Base-by-base conservation (phyloP, 371 early-diverging fungal species). In the Blakeslea trispora region DNA sequence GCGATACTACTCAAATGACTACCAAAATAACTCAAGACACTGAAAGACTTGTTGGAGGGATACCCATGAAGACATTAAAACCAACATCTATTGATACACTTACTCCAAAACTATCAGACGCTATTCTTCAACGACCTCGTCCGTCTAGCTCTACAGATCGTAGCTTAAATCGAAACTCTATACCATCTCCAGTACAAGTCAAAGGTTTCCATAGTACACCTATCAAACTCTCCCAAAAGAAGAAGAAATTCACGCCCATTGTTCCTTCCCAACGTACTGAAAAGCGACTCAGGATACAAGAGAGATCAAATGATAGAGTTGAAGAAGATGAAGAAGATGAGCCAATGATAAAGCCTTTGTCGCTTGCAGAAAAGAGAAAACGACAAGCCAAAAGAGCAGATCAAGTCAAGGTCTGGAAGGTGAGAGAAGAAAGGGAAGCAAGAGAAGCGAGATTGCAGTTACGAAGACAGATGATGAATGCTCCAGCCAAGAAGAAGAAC, bases 371-470 rank as follows among this genome's bases (percentile, higher is more conserved):
- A 51, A 71, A 72, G 41, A 40, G 72, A 40, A 63, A 52, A 35
- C 37, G 77, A 41, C 72, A 74, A 45, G 64, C 68, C 0, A 66
- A 65, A 43, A 62, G 77, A 18, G 71, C 65, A 18, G 65, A 72
- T 51, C 77, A 77, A 47, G 50, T 77, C 28, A 77, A 77, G 41
- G 51, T 59, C 14, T 77, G 74, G 74, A 70, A 66, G 17, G 77
- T 74, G 15, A 55, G 77, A 35, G 74, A 77, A 63, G 74, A 71
- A 52, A 50, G 74, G 34, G 77, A 77, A 35, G 77, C 68, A 24
- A 50, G 77, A 31, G 72, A 74, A 32, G 64, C 59, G 14, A 53
- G 77, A 42, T 47, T 59, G 22, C 45, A 52, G 5, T 55, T 63
- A 28, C 45, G 77, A 44, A 64, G 65, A 5, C 50, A 57, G 44